Base-by-base conservation (phyloP, 345 rosid genomes). In the Moricandia arvensis region DNA sequence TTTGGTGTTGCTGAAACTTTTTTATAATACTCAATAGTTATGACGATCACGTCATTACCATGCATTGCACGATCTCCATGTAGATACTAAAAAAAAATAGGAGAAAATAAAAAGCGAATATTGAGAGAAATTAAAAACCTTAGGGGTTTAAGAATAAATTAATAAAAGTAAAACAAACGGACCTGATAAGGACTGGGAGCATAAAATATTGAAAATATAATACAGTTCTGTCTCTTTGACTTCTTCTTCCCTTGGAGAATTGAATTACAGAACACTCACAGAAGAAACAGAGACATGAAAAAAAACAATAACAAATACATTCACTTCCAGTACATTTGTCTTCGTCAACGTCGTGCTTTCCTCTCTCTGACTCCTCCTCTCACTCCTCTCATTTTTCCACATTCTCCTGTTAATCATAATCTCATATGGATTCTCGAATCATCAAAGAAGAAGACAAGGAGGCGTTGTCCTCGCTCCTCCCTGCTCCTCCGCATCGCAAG, bases 381-480 rank as follows among this genome's bases (percentile, higher is more conserved):
- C 75, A 2, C 21, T 76, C 59, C 29, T 54, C 54, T 61, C 75
- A 2, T 30, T 38, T 49, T 18, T 45, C 38, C 0, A 15, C 68
- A 26, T 51, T 37, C 41, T 0, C 6, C 6, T 8, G 30, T 5
- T 72, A 38, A 59, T 35, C 55, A 47, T 5, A 13, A 0, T 24
- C 69, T 54, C n/a, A 55, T 13, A 78, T 80, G 84, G 86, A 78
- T 21, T 21, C 75, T 0, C 75, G 35, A n/a, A 66, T 29, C 45
- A 81, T 73, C 66, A 87, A 83, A 73, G 96, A 90, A 3, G 90
- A 87, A 13, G 91, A 87, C 57, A 75, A 59, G 59, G 83, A 82
- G 30, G 93, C 90, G 0, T 75, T 88, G 73, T 66, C 80, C 8
- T 79, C 55, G 38, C 70, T 61, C 67, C 74, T 35, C 63, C 60